A percentile compares a stretch with the other conserved stretches of the same genome.
These are phyloP conservation scores for Cladophialophora bantiana DNA, from an alignment of 2,329 filamentous ascomycete species.

Conservation along the genomic window DNA sequence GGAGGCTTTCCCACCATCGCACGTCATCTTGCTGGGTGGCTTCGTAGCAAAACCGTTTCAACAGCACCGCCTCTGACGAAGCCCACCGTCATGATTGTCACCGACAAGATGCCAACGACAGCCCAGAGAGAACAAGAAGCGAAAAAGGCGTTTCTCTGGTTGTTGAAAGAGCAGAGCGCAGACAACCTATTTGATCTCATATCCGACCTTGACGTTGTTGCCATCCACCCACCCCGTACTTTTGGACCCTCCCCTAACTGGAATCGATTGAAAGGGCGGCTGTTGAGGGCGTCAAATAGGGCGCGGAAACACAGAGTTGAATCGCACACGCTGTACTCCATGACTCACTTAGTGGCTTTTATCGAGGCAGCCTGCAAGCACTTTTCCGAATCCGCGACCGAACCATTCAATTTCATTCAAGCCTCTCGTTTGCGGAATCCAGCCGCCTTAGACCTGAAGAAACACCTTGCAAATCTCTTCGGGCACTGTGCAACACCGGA, in stretches of 20 bases:
- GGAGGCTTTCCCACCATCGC: conserved; percentile 40
- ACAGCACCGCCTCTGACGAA: conserved; percentile 28
- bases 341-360: conserved; percentile 1
- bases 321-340: not conserved
- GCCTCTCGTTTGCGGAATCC: conserved; percentile 2
- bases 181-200: conserved; percentile 32
- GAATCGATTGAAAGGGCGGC: not conserved
- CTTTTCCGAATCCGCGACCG: not conserved
- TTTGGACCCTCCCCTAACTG: not conserved
- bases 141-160: conserved; percentile 39
- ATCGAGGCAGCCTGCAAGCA: not conserved
- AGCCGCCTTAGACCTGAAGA: conserved; percentile 25
- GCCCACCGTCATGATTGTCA: conserved; percentile 40
- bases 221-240: conserved; percentile 31
- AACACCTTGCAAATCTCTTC: conserved; percentile 24
- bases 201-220: conserved; percentile 39
- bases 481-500: conserved; percentile 32
- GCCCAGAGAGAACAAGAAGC: conserved; percentile 36
- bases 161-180: conserved; percentile 41
- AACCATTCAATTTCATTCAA: not conserved
- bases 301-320: conserved; percentile 3
- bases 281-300: not conserved
- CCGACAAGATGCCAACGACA: conserved; percentile 33
- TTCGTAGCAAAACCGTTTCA: not conserved
- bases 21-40: conserved; percentile 35